Conservation (phyloP, 2,329 filamentous ascomycete species). For the Aspergillus versicolor region DNA sequence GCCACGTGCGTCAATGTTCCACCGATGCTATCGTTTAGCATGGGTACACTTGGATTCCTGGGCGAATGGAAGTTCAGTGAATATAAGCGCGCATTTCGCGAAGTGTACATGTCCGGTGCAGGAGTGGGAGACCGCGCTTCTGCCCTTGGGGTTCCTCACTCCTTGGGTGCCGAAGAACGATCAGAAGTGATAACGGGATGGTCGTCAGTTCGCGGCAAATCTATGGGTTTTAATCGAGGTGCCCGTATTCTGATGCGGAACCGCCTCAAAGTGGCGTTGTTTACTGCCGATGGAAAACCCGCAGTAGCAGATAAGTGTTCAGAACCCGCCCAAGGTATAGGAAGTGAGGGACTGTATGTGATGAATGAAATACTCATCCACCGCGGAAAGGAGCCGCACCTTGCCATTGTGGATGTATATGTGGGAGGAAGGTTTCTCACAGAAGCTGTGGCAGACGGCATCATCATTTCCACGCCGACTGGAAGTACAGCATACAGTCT, state of each 20-base stretch:
- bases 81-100: constrained; percentile 86
- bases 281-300: constrained; percentile 61
- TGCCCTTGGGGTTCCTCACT: constrained; percentile 45
- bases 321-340: constrained; percentile 26
- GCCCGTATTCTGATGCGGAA: constrained; percentile 85
- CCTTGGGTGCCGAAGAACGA: constrained; percentile 25
- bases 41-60: constrained; percentile 92
- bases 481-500: constrained; percentile 94
- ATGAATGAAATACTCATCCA: constrained; percentile 97
- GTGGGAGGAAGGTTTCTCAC: constrained; percentile 88
- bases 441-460: constrained; percentile 90
- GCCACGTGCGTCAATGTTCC: constrained; percentile 78
- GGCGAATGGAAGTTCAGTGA: constrained; percentile 96
- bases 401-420: constrained; percentile 88
- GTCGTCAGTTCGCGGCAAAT: constrained; percentile 74
- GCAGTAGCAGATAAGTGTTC: constrained; percentile 52
- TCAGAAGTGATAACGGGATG: constrained; percentile 55
- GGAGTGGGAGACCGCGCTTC: constrained; percentile 48
- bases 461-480: constrained; percentile 90
- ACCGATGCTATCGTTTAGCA: constrained; percentile 90
- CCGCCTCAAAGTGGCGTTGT: constrained; percentile 81
- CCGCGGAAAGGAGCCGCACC: constrained; percentile 82
- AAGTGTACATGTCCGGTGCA: constrained; percentile 83
- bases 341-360: constrained; percentile 59
- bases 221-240: constrained; percentile 70